Evolutionary conservation across 371 early-diverging fungal genomes (phyloP).

Genomic region (Apophysomyces trapeziformis): DNA sequence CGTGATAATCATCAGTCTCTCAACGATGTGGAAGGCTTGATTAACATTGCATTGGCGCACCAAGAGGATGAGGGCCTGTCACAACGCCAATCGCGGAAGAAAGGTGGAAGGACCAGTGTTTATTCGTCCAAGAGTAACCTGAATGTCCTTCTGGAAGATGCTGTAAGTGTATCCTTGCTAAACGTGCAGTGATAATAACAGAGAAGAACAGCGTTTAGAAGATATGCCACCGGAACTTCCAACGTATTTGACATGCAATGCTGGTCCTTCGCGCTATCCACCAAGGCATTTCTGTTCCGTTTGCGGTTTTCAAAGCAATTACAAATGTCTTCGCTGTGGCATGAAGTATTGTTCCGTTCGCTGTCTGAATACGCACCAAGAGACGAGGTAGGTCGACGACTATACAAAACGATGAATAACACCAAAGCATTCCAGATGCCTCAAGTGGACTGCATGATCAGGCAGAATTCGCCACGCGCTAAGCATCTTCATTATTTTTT

Average conservation of each 20-base stretch:
- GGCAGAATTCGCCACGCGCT: not conserved
- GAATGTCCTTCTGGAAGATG: slow-evolving; percentile 57
- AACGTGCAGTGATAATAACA: not conserved
- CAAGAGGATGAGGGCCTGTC: slow-evolving; percentile 30
- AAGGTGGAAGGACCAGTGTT: slow-evolving; percentile 33
- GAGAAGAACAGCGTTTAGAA: slow-evolving; percentile 24
- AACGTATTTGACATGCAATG: slow-evolving; percentile 60
- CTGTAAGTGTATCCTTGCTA: slow-evolving; percentile 35
- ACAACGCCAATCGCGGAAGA: slow-evolving; percentile 32
- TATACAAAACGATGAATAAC: not conserved
- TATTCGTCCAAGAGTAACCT: slow-evolving; percentile 58
- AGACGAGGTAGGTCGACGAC: slow-evolving; percentile 54
- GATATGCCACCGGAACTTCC: slow-evolving; percentile 35
- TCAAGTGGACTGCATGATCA: slow-evolving; percentile 30
- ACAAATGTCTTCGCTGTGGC: slow-evolving; percentile 65
- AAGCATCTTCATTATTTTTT: not conserved
- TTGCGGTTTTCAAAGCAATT: slow-evolving; percentile 65
- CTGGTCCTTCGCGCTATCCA: slow-evolving; percentile 60
- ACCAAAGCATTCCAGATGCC: slow-evolving; percentile 17
- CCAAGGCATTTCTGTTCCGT: slow-evolving; percentile 71
- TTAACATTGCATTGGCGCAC: slow-evolving; percentile 54
- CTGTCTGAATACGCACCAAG: slow-evolving; percentile 62
- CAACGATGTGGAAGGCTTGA: slow-evolving; percentile 61
- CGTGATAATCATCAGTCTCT: slow-evolving; percentile 66
- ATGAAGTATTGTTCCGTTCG: slow-evolving; percentile 69